phyloP scores from a whole-genome alignment of 805 yeast genomes.

The Candida orba region DNA sequence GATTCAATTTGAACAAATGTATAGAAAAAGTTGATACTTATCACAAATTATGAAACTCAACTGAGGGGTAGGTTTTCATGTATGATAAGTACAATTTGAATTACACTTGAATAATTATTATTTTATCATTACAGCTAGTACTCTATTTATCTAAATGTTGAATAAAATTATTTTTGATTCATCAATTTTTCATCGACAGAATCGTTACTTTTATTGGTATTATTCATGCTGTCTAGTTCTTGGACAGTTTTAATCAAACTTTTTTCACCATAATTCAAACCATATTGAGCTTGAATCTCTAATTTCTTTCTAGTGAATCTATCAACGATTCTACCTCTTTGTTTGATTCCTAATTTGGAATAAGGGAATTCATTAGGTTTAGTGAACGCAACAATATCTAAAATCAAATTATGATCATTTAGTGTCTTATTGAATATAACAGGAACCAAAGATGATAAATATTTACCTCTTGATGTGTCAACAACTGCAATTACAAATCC shows the following conservation, averaged over 20 bases:
- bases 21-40: too few relatives aligned
- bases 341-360: conserved; percentile 69
- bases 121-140: too few relatives aligned
- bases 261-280: conserved; percentile 62
- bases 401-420: conserved; percentile 70
- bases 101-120: too few relatives aligned
- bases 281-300: conserved; percentile 35
- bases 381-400: conserved; percentile 81
- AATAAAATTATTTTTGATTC: too few relatives aligned
- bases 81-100: too few relatives aligned
- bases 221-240: conserved; percentile 25
- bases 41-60: too few relatives aligned
- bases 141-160: too few relatives aligned
- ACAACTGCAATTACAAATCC: conserved; percentile 72
- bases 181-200: too few relatives aligned
- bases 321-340: conserved; percentile 59
- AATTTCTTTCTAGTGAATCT: conserved; percentile 47
- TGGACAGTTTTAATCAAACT: conserved; percentile 51
- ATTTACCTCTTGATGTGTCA: conserved; percentile 45
- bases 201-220: neutral
- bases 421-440: conserved; percentile 72
- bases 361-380: conserved; percentile 55
- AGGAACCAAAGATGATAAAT: conserved; percentile 72
- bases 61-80: too few relatives aligned
- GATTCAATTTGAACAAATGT: neutral